Base-by-base conservation (phyloP, 129 eudicot species). In the Lactuca sativa region DNA sequence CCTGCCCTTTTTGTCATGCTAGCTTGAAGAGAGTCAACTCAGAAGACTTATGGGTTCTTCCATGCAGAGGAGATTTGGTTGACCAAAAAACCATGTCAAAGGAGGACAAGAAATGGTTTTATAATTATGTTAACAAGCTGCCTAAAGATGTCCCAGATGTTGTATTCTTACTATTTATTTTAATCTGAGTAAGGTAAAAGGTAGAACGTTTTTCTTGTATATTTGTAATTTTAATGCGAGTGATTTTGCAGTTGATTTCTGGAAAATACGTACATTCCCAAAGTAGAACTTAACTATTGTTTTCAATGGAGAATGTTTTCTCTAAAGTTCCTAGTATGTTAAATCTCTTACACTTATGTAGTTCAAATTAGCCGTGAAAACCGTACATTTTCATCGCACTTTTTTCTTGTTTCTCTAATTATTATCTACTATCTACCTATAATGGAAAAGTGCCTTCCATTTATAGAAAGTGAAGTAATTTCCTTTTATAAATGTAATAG, bases 1-100 rank as follows among this genome's bases (percentile, higher is more conserved):
- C 95, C n/a, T 88, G 95, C 72, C 95, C 95, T 0, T 88, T 88
- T 67, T 88, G 95, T 74, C 90, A 91, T 32, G 88, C 90, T 12
- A 85, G 80, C 60, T 67, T 88, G 68, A 85, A 85, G 83, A 80
- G 95, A 80, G 95, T 88, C 48, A 66, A 74, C 31, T 88, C 95
- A 3, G 88, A 64, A 9, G 95, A 88, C 47, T 76, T 88, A 43
- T 88, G 95, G 95, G 87, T 88, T 73, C 86, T 88, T 7, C 83
- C 91, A 0, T 67, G 90, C 48, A 71, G 51, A 38, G 60, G 66
- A 40, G 95, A 88, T 33, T 86, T 88, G 71, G 83, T 82, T 72
- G 95, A 88, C 75, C 82, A 62, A 13, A 81, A 74, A 53, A 85
- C 82, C 2, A 75, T 80, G 40, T 77, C 84, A 9, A 82, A 80